These are phyloP conservation scores for Diaporthe capsici DNA, from an alignment of 2,329 filamentous ascomycete species.

Conservation along the genomic window DNA sequence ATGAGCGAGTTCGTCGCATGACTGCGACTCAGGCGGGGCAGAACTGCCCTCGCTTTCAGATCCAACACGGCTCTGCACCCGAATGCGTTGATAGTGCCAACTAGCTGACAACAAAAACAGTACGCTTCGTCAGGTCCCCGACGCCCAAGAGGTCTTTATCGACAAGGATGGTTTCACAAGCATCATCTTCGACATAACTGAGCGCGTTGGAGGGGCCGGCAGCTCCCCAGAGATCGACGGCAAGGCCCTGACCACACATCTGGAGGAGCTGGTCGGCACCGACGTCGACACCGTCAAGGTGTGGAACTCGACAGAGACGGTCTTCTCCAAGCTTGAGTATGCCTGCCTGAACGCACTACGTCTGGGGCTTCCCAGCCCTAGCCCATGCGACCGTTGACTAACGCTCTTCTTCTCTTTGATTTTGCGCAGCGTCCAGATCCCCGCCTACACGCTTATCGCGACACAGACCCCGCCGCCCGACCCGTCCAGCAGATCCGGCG, in stretches of 20 bases:
- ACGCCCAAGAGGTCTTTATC: slow-evolving; percentile 94
- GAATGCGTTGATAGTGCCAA: neutral
- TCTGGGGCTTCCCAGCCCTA: neutral
- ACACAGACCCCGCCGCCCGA: slow-evolving; percentile 66
- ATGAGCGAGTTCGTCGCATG: slow-evolving; percentile 44
- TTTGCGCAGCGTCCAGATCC: slow-evolving; percentile 60
- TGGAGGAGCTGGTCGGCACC: slow-evolving; percentile 77
- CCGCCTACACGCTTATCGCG: slow-evolving; percentile 79
- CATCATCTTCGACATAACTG: slow-evolving; percentile 91
- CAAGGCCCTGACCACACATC: slow-evolving; percentile 76
- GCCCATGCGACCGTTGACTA: neutral
- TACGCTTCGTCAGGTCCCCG: slow-evolving; percentile 80
- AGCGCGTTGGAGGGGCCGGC: slow-evolving; percentile 76
- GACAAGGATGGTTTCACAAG: slow-evolving; percentile 86
- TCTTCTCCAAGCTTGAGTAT: slow-evolving; percentile 69
- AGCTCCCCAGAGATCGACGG: slow-evolving; percentile 74
- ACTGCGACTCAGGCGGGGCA: neutral
- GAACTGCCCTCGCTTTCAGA: neutral
- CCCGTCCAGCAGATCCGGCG: slow-evolving; percentile 52
- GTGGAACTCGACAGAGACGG: slow-evolving; percentile 74
- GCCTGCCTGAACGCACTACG: slow-evolving; percentile 43
- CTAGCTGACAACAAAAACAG: slow-evolving; percentile 55
- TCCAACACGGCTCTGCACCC: neutral
- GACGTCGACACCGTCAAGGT: slow-evolving; percentile 76
- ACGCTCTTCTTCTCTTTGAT: neutral